phyloP scores from a whole-genome alignment of 768 basidiomycete genomes.

The Sistotremastrum niveocremeum region DNA sequence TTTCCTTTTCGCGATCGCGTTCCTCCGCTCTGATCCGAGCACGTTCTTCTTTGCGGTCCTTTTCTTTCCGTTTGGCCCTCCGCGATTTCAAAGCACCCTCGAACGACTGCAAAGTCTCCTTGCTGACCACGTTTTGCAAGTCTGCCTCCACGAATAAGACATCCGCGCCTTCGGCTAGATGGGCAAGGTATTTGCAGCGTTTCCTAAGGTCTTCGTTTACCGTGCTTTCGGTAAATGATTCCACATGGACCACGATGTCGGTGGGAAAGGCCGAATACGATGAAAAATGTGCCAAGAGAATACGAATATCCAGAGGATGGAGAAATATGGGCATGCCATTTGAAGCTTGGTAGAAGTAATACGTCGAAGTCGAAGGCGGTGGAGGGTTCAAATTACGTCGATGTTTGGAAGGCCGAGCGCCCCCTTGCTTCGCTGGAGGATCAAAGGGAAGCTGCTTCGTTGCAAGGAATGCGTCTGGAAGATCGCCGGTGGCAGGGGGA shows the following conservation, averaged over 20 bases:
- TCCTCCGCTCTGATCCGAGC: slow-evolving; percentile 72
- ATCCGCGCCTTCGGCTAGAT: slow-evolving; percentile 84
- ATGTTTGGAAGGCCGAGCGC: slow-evolving; percentile 25
- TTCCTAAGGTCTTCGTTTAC: slow-evolving; percentile 90
- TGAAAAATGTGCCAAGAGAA: slow-evolving; percentile 73
- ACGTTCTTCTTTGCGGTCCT: slow-evolving; percentile 74
- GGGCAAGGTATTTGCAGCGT: slow-evolving; percentile 90
- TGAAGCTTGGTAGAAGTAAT: slow-evolving; percentile 92
- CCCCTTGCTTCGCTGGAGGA: slow-evolving; percentile 1
- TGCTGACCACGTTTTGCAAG: slow-evolving; percentile 62
- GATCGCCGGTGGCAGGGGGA: slow-evolving; percentile 19
- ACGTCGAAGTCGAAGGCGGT: slow-evolving; percentile 77
- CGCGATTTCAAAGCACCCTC: slow-evolving; percentile 72
- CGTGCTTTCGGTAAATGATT: slow-evolving; percentile 57
- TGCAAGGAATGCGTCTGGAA: slow-evolving; percentile 47
- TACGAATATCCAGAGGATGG: slow-evolving; percentile 91
- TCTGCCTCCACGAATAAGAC: slow-evolving; percentile 91
- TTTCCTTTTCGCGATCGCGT: slow-evolving; percentile 48
- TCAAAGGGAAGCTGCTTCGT: slow-evolving; percentile 17
- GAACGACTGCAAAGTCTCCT: slow-evolving; percentile 66
- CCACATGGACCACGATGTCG: slow-evolving; percentile 66
- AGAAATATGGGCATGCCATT: slow-evolving; percentile 86
- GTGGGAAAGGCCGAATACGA: slow-evolving; percentile 78
- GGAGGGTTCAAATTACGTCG: slow-evolving; percentile 77
- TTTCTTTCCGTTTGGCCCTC: slow-evolving; percentile 61